Conservation (phyloP, 495 filamentous ascomycete genomes). For the Hamigera avellanea region DNA sequence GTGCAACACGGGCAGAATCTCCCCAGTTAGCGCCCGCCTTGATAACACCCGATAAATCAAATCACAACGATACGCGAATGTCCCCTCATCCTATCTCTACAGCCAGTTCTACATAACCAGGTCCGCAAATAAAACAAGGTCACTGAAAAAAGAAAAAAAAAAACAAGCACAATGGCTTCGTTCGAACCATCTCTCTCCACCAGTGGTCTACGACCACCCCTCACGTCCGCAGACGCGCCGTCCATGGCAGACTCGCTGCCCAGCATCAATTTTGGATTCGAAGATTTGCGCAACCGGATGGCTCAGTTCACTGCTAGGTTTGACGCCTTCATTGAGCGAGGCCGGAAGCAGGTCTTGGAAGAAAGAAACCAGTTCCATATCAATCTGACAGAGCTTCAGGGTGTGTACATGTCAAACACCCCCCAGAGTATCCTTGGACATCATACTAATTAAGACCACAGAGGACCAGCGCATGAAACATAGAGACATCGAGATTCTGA, state of each 20-base stretch:
- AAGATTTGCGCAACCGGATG: constrained; percentile 92
- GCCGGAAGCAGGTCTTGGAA: constrained; percentile 76
- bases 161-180: constrained; percentile 45
- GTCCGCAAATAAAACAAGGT: too few species aligned
- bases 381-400: constrained; percentile 80
- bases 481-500: constrained; percentile 74
- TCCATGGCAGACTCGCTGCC: constrained; percentile 76
- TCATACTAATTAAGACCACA: constrained; percentile 24
- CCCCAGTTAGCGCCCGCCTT: too few species aligned
- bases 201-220: constrained; percentile 60
- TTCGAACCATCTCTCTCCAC: constrained; percentile 72
- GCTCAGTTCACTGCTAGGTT: constrained; percentile 83
- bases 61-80: too few species aligned
- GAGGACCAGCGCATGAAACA: constrained; percentile 86
- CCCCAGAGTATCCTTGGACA: neutral
- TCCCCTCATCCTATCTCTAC: too few species aligned
- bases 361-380: constrained; percentile 90
- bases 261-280: constrained; percentile 89
- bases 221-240: constrained; percentile 41
- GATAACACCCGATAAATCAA: too few species aligned
- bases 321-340: constrained; percentile 86
- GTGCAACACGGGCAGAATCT: too few species aligned
- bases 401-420: constrained; percentile 30
- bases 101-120: too few species aligned
- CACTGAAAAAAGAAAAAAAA: too few species aligned